These are phyloP conservation scores for Brassica cretica DNA, from an alignment of 345 rosid genomes.

Conservation along the genomic window DNA sequence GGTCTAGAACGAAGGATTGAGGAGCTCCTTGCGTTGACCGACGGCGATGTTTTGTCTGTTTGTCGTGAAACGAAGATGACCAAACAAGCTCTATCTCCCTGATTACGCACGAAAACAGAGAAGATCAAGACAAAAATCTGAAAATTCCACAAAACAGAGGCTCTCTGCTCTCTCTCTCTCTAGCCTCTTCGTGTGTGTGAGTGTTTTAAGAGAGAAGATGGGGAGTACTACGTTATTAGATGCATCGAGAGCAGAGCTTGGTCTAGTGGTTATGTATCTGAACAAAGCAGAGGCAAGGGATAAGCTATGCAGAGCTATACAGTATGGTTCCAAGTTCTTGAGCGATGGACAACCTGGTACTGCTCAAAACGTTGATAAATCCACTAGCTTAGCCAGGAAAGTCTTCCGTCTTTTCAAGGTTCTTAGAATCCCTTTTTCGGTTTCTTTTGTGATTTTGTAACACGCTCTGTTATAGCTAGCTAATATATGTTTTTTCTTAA, in stretches of 20 bases:
- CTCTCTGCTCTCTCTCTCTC: not conserved
- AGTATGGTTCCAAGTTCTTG: constrained; percentile 91
- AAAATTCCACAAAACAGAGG: constrained; percentile 26
- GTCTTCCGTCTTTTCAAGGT: constrained; percentile 97
- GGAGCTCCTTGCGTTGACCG: constrained; percentile 18
- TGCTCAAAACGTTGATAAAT: constrained; percentile 91
- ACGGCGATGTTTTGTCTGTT: constrained; percentile 43
- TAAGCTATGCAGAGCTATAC: constrained; percentile 98
- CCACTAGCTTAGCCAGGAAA: constrained; percentile 94
- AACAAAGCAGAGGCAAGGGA: constrained; percentile 99
- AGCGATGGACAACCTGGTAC: constrained; percentile 90
- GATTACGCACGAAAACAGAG: constrained; percentile 1
- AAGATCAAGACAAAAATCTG: constrained; percentile 20
- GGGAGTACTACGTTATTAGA: constrained; percentile 62
- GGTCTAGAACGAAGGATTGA: constrained; percentile 14
- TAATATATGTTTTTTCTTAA: not conserved
- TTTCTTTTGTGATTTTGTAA: not conserved
- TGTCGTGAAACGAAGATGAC: constrained; percentile 50
- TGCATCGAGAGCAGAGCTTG: constrained; percentile 88
- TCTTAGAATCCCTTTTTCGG: not conserved
- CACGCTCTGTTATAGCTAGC: not conserved
- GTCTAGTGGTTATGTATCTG: constrained; percentile 80
- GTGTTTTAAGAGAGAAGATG: constrained; percentile 46
- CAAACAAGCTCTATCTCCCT: constrained; percentile 64
- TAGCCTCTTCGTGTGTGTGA: not conserved